Base-by-base conservation (phyloP, 1,284 basidiomycete genomes). In the Baeospora myosura region DNA sequence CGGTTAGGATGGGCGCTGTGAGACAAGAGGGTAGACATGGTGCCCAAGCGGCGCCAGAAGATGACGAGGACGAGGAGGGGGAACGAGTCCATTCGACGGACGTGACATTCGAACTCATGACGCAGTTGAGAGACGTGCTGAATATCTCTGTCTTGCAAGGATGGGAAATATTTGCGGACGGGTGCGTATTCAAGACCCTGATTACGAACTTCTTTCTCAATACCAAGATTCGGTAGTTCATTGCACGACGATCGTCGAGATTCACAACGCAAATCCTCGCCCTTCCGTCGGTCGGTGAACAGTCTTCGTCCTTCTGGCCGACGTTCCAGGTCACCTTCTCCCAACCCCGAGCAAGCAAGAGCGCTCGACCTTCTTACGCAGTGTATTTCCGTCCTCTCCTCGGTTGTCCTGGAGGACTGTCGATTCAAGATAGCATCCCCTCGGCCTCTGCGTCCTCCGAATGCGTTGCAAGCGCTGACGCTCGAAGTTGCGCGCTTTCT, bases 371-470 rank as follows among this genome's bases (percentile, higher is more conserved):
- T 83, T 22, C 62, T 83, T 24, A 64, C 72, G 1, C 65, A 71
- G 40, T 82, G 78, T 53, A 71, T 86, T n/a, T 69, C 71, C 11
- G 57, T 80, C 28, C 64, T 87, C 8, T 63, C 70, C 2, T 82
- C 82, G 2, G 61, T 87, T 10, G 65, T 85, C 16, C 58, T 63
- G 3, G 79, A 85, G 45, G 83, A 87, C 52, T 84, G 81, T 56
- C 77, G 81, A 2, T 84, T 72, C 57, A 71, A 71, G 48, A 67
- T 73, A 3, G 58, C 68, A 10, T 65, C 62, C 20, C 72, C 78
- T 12, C 70, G 77, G 7, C 78, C 78, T 4, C 66, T 64, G 0
- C 69, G 73, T 23, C 83, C 83, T 10, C 78, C 81, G 2, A 75
- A 83, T 52, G 66, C 81, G 2, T 59, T 87, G 22, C 83, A 87